Conservation (phyloP, 1,284 basidiomycete species). For the Trametes hirsuta region DNA sequence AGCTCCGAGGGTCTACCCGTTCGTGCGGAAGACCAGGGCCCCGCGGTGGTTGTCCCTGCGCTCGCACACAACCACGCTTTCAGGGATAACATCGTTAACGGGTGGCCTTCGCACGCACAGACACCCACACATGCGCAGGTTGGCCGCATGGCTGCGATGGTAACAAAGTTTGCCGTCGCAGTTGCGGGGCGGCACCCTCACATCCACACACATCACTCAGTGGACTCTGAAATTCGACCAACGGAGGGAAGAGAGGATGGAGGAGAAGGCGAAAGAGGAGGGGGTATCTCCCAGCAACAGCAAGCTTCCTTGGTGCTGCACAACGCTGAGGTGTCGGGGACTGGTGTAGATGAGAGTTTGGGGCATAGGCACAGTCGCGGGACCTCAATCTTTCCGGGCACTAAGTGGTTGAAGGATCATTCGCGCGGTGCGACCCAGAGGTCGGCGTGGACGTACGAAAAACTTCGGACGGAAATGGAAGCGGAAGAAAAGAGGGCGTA, state of each 20-base stretch:
- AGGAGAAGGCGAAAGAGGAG: not conserved
- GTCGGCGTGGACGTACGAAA: conserved; percentile 29
- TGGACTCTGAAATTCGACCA: not conserved
- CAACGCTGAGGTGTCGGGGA: not conserved
- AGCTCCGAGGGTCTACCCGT: not conserved
- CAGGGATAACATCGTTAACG: conserved; percentile 31
- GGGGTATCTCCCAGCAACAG: not conserved
- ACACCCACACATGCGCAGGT: conserved; percentile 38
- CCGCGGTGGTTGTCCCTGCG: not conserved
- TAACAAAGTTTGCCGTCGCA: conserved; percentile 51
- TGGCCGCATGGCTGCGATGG: conserved; percentile 55
- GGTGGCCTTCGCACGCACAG: conserved; percentile 31
- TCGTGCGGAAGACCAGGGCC: not conserved
- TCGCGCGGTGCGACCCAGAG: conserved; percentile 19
- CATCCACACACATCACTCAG: conserved; percentile 8
- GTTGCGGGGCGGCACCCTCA: conserved; percentile 32
- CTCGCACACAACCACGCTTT: conserved; percentile 25
- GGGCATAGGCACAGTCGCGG: not conserved
- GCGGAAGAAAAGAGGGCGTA: conserved; percentile 52
- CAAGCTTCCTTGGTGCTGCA: not conserved
- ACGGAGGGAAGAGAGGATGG: not conserved
- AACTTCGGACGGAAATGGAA: conserved; percentile 28
- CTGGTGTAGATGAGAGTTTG: not conserved
- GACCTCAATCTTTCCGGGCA: conserved; percentile 5
- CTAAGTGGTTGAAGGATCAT: conserved; percentile 29